Evolutionary conservation across 768 basidiomycete species (phyloP), one percentile per base, ranked within the genome.

Genomic region (Trametes elegans): DNA sequence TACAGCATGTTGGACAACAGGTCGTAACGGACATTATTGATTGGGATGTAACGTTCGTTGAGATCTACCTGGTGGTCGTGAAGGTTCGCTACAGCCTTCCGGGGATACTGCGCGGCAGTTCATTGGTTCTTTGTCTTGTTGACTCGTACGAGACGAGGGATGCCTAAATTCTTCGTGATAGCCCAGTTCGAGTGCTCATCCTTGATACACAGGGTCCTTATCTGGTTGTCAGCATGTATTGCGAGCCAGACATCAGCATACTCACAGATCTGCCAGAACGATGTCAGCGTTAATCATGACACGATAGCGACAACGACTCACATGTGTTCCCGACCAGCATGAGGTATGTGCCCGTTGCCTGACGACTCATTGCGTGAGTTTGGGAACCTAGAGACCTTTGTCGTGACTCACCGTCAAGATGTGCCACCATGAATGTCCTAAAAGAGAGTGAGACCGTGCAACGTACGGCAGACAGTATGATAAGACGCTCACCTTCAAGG

Each of bases 391-490:
- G 5, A 11, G 19, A 11, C 38, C 31, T 32, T 40, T 34, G 27
- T 18, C 23, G 7, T 5, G 9, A 57, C 79, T 60, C 56, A 83
- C 84, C 13, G 85, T 86, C 14, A 88, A 69, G 27, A 87, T 61
- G 69, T 88, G 87, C 85, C 85, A 88, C 85, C 85, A 88, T 10
- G 85, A 80, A 61, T 88, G 87, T 10, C 85, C 83, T 83, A 50
- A 31, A 44, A 31, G 39, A 18, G 21, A 45, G 27, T 35, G 38
- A 38, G 54, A 44, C 26, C 32, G 44, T 48, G 52, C 21, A 8
- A 42, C 28, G 11, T 7, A 44, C n/a, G 14, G 26, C 10, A 18
- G 18, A n/a, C 28, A 32, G 19, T 8, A 28, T 57, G 50, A 35
- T 7, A 21, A 8, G n/a, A 32, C 2, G 49, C 67, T 19, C 55